Percentiles rank a stretch among this genome's conserved stretches.
These are phyloP conservation scores for Aureobasidium sp. DNA, from an alignment of 2,329 filamentous ascomycete species.

Conservation along the genomic window DNA sequence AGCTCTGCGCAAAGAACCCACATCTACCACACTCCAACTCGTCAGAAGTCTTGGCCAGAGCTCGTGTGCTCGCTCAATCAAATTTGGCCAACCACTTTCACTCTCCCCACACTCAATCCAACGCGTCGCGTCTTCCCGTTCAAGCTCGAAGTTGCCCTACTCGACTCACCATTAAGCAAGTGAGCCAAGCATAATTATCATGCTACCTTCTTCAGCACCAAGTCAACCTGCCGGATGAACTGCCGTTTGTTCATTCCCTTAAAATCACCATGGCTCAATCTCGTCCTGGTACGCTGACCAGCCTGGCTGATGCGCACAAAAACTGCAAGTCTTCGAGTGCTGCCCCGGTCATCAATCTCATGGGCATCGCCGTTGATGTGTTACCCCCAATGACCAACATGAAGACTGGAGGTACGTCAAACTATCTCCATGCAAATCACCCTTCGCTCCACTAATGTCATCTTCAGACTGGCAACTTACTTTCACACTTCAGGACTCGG, in stretches of 20 bases:
- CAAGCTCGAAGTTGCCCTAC: not conserved
- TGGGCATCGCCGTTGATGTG: slow-evolving; percentile 64
- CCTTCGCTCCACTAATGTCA: not conserved
- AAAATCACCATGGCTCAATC: slow-evolving; percentile 14
- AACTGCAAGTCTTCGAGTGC: slow-evolving; percentile 13
- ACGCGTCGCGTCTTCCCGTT: not conserved
- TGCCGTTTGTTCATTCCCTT: not conserved
- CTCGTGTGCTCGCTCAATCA: not conserved
- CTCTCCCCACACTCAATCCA: too few relatives aligned
- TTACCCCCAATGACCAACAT: slow-evolving; percentile 46
- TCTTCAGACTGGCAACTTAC: slow-evolving; percentile 24
- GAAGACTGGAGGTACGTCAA: slow-evolving; percentile 42
- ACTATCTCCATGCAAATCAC: not conserved
- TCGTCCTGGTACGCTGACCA: not conserved
- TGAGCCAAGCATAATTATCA: not conserved
- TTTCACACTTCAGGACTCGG: slow-evolving; percentile 34
- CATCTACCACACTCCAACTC: not conserved
- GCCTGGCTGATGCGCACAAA: not conserved
- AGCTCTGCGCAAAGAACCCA: slow-evolving; percentile 12
- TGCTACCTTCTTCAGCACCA: not conserved
- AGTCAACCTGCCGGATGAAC: not conserved
- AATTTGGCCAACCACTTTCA: not conserved
- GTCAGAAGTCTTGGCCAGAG: slow-evolving; percentile 3
- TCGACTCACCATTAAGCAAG: not conserved
- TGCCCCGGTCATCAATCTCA: slow-evolving; percentile 46